Percentiles rank a stretch among this genome's conserved stretches.
phyloP scores from a whole-genome alignment of 1,139 yeast species.

The Saccharomyces hybrid region DNA sequence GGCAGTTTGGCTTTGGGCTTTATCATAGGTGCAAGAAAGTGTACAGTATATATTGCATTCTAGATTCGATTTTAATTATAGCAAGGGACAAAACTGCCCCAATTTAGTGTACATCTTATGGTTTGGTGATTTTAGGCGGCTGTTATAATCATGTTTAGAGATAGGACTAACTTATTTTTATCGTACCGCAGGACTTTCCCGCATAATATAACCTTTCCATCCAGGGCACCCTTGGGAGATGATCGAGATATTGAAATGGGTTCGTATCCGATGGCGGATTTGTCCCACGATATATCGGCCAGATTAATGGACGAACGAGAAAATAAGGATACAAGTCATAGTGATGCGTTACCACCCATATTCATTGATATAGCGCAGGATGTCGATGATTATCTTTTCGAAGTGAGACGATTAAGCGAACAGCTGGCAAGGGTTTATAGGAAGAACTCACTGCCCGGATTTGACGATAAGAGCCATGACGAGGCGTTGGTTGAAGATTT shows the following conservation, averaged over 20 bases:
- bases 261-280: conserved; percentile 11
- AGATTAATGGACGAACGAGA: conserved; percentile 8
- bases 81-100: not conserved
- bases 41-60: not conserved
- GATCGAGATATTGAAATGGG: conserved; percentile 14
- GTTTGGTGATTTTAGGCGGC: not conserved
- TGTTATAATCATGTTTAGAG: conserved; percentile 49
- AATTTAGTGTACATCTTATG: not conserved
- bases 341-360: conserved; percentile 62
- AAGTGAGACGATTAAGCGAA: conserved; percentile 44
- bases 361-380: conserved; percentile 69
- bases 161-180: conserved; percentile 61
- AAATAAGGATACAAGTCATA: conserved; percentile 34
- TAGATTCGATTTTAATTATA: not conserved
- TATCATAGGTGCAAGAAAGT: not conserved
- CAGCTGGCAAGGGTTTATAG: conserved; percentile 60
- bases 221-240: conserved; percentile 3
- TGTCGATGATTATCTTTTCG: conserved; percentile 53
- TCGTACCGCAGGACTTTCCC: conserved; percentile 71
- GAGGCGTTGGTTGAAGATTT: conserved; percentile 72
- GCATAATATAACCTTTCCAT: conserved; percentile 31
- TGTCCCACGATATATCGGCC: conserved; percentile 23
- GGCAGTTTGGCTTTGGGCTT: no score
- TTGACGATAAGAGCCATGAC: conserved; percentile 63
- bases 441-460: conserved; percentile 78